These are phyloP conservation scores for Phylloporus sp. DNA, from an alignment of 768 basidiomycete genomes.

Conservation along the genomic window DNA sequence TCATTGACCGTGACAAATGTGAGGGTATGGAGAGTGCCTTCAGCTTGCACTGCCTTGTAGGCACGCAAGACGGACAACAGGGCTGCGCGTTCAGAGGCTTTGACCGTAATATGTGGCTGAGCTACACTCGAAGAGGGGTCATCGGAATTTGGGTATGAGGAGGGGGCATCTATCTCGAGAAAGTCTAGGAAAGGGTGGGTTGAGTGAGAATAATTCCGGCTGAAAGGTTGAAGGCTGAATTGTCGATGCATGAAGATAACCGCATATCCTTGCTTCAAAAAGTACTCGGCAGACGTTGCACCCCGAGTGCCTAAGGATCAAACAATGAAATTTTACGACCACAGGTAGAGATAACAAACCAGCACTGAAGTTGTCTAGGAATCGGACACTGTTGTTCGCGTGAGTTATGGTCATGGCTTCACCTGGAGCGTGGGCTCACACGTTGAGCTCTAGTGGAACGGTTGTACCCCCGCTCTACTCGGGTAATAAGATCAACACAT, in stretches of 20 bases:
- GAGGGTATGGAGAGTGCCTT: conserved; percentile 75
- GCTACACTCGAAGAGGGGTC: conserved; percentile 28
- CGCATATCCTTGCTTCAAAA: conserved; percentile 89
- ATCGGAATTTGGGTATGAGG: conserved; percentile 20
- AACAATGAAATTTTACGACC: neutral
- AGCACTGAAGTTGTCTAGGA: conserved; percentile 98
- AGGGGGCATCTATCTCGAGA: conserved; percentile 56
- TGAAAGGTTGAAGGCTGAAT: conserved; percentile 97
- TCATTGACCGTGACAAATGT: conserved; percentile 95
- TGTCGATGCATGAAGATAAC: conserved; percentile 99
- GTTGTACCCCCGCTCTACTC: conserved; percentile 94
- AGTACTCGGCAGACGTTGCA: conserved; percentile 97
- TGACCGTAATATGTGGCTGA: conserved; percentile 59
- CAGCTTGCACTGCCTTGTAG: conserved; percentile 76
- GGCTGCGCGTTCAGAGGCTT: conserved; percentile 55
- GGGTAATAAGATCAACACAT: conserved; percentile 11
- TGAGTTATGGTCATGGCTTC: conserved; percentile 15
- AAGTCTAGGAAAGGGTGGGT: conserved; percentile 98
- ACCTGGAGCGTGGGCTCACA: conserved; percentile 58
- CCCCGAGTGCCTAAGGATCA: conserved; percentile 76
- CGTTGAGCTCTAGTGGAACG: conserved; percentile 96
- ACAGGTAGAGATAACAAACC: conserved; percentile 44
- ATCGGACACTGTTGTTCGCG: conserved; percentile 71
- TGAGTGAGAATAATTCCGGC: conserved; percentile 95
- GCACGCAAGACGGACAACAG: conserved; percentile 69